A percentile compares a stretch with the other conserved stretches of the same genome.
Conservation (phyloP, 805 yeast species). For the Zygosaccharomyces gambellarensis region DNA sequence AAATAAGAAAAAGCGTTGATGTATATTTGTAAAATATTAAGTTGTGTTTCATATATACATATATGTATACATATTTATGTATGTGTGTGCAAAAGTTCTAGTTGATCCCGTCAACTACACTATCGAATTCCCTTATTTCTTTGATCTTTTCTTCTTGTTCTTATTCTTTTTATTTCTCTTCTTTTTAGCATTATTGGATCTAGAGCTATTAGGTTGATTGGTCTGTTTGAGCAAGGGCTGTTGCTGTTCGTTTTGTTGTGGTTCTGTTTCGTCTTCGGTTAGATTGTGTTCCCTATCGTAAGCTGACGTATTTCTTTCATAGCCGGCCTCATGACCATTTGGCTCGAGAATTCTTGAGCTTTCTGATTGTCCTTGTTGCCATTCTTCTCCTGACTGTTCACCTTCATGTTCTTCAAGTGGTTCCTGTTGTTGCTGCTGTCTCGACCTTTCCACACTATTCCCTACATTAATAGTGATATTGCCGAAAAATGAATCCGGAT, state of each 20-base stretch:
- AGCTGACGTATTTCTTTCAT: conserved; percentile 35
- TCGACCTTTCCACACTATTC: conserved; percentile 3
- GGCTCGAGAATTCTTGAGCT: background rate
- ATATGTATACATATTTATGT: conserved; percentile 6
- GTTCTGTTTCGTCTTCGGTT: conserved; percentile 11
- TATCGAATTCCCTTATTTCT: conserved; percentile 5
- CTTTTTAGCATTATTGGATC: conserved; percentile 4
- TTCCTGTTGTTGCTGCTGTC: background rate
- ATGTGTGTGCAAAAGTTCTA: background rate
- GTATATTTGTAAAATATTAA: conserved; percentile 1
- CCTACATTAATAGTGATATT: conserved; percentile 13
- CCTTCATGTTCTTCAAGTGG: background rate
- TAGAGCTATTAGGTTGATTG: conserved; percentile 1
- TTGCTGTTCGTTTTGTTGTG: background rate
- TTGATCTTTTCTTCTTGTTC: conserved; percentile 17
- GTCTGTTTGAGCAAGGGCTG: background rate
- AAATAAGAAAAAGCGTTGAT: conserved; percentile 28
- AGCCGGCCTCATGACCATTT: conserved; percentile 7
- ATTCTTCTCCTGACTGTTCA: conserved; percentile 9
- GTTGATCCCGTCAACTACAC: conserved; percentile 5
- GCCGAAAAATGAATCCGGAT: conserved; percentile 42
- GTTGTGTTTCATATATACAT: conserved; percentile 7
- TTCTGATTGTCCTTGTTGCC: conserved; percentile 9
- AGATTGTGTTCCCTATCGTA: conserved; percentile 32
- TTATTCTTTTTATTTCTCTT: conserved; percentile 16